Base-by-base conservation (phyloP, 805 yeast species). In the Groenewaldozyma salmanticensis region DNA sequence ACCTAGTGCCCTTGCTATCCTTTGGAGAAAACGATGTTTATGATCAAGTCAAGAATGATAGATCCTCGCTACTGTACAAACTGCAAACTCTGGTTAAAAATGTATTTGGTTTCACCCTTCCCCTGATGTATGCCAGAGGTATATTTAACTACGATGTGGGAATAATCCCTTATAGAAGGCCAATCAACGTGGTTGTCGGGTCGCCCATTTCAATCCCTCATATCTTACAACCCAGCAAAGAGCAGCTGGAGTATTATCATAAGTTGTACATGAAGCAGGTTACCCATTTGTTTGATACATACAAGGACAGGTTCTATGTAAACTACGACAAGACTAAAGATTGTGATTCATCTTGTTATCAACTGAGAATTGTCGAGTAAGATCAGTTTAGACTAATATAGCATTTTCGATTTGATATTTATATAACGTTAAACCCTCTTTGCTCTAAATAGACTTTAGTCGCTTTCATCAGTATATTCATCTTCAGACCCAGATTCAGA, bases 131-230 rank as follows among this genome's bases (percentile, higher is more conserved):
- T 57, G 96, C 96, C 1, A 68, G 97, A 35, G 96, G 97, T 0
- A 68, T 92, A 1, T 88, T 90, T 62, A 85, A 90, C 53, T 84
- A 88, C 53, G 95, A 87, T 57, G 84, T 82, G 63, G 98, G 98
- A 0, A 62, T 92, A 22, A 61, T 92, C 43, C 97, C 98, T 1
- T 88, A 75, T 58, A 70, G 96, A 49, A 73, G 79, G 40, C 84
- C 84, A 2, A 79, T 92, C 42, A 71, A 83, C 47, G 69, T 92
- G 11, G 94, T 84, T 6, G 66, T 65, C 3, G 70, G 71, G 9
- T 43, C 48, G 27, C 68, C 70, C n/a, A 55, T 66, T n/a, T 52
- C 53, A 3, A 59, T 64, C 5, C 63, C 61, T 3, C 67, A 64
- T 42, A 48, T 59, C 19, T 64, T 65, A 40, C 62, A 58, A 43